Evolutionary conservation across 2,329 filamentous ascomycete species (phyloP).

Genomic region (Meredithiella fracta): DNA sequence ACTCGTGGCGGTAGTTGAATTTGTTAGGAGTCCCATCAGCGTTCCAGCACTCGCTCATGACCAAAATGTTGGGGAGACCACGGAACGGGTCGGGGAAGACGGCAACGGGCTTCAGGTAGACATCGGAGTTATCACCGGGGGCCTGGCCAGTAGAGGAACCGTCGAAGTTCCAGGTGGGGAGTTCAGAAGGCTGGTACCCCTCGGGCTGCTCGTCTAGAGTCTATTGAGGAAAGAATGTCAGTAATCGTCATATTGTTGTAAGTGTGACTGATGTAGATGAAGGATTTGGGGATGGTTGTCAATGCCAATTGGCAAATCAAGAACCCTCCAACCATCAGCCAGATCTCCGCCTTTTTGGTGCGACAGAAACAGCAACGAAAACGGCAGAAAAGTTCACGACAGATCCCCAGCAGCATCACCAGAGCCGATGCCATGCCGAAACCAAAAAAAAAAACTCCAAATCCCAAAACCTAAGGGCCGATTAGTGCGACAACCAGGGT

Average conservation of each 20-base stretch:
- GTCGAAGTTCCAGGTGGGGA: slow-evolving; percentile 40
- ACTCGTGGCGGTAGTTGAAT: slow-evolving; percentile 94
- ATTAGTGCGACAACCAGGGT: neutral
- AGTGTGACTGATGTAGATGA: too few species aligned
- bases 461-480: neutral
- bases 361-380: neutral
- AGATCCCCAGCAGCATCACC: neutral
- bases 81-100: slow-evolving; percentile 89
- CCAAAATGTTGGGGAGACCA: slow-evolving; percentile 75
- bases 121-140: slow-evolving; percentile 87
- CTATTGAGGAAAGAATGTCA: slow-evolving; percentile 19
- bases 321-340: neutral
- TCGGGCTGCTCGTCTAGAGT: slow-evolving; percentile 32
- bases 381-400: neutral
- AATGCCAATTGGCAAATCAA: neutral
- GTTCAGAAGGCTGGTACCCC: slow-evolving; percentile 32
- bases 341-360: neutral
- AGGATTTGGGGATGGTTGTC: too few species aligned
- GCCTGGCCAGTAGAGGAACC: slow-evolving; percentile 88
- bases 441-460: neutral
- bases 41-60: slow-evolving; percentile 90
- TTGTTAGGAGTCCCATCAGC: slow-evolving; percentile 91
- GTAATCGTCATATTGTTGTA: neutral
- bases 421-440: neutral
- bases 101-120: slow-evolving; percentile 84